These are phyloP conservation scores for Flaveria sonorensis DNA, from an alignment of 129 eudicot genomes.

Conservation along the genomic window DNA sequence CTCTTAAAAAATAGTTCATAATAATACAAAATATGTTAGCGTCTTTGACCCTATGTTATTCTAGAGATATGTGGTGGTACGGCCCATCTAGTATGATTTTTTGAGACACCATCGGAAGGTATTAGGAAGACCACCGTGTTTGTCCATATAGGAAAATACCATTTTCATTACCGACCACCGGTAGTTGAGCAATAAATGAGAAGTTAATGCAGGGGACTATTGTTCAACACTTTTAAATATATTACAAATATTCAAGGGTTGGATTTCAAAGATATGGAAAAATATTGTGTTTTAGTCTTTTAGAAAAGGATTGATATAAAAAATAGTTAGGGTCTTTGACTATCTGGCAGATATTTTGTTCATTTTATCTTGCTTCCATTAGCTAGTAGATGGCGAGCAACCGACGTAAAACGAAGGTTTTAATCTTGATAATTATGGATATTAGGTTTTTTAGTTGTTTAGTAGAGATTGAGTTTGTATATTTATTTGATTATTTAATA, in stretches of 20 bases:
- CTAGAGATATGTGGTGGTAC: background rate
- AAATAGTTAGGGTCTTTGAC: background rate
- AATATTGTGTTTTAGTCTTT: background rate
- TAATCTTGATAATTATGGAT: too few relatives aligned
- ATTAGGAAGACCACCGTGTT: slow-evolving; percentile 12
- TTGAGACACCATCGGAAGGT: slow-evolving; percentile 18
- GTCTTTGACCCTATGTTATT: too few relatives aligned
- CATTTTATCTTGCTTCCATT: too few relatives aligned
- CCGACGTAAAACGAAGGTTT: too few relatives aligned
- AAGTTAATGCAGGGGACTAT: slow-evolving; percentile 4
- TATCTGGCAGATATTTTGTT: too few relatives aligned
- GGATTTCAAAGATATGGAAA: background rate
- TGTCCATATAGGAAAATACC: background rate
- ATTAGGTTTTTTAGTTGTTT: too few relatives aligned
- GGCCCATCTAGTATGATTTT: background rate
- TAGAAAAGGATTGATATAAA: background rate
- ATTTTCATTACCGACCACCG: slow-evolving; percentile 10
- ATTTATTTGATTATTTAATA: too few relatives aligned
- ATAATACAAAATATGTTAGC: too few relatives aligned
- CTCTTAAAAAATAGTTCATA: too few relatives aligned
- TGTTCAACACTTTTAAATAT: background rate
- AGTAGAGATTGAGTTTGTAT: too few relatives aligned
- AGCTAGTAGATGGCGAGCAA: too few relatives aligned
- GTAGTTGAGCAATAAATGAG: slow-evolving; percentile 25
- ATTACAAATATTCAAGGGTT: background rate